phyloP scores from a whole-genome alignment of 345 rosid species.

The Cardamine resedifolia region DNA sequence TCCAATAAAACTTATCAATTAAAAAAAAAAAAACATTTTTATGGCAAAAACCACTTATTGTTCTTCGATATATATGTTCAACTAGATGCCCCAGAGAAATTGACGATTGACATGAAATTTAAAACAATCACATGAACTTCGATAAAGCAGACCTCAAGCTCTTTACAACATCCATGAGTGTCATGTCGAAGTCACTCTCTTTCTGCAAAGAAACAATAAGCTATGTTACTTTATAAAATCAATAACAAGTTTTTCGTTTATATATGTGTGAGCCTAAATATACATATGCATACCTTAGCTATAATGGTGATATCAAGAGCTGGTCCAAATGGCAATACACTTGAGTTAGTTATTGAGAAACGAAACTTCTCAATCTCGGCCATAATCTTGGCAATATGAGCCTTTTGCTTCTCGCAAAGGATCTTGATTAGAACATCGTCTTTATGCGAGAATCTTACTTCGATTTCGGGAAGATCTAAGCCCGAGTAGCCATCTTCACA shows the following conservation, averaged over 20 bases:
- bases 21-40: too few relatives aligned
- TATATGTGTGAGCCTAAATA: neutral
- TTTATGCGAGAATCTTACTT: conserved; percentile 67
- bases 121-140: conserved; percentile 46
- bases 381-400: conserved; percentile 53
- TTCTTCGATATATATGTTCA: neutral
- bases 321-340: conserved; percentile 71
- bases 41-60: too few relatives aligned
- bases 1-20: too few relatives aligned
- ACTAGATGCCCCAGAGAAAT: neutral
- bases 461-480: conserved; percentile 67
- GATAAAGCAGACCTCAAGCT: conserved; percentile 51
- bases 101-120: neutral
- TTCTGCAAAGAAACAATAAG: conserved; percentile 50
- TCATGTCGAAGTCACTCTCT: conserved; percentile 61
- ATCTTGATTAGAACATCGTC: conserved; percentile 71
- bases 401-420: conserved; percentile 76
- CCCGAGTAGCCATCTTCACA: conserved; percentile 29
- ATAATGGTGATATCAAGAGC: conserved; percentile 67
- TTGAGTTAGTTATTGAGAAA: conserved; percentile 55
- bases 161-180: conserved; percentile 70
- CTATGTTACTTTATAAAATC: neutral
- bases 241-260: neutral
- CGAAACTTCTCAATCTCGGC: conserved; percentile 65
- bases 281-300: conserved; percentile 59